phyloP scores from a whole-genome alignment of 1,284 basidiomycete species.

The Moesziomyces sp. region DNA sequence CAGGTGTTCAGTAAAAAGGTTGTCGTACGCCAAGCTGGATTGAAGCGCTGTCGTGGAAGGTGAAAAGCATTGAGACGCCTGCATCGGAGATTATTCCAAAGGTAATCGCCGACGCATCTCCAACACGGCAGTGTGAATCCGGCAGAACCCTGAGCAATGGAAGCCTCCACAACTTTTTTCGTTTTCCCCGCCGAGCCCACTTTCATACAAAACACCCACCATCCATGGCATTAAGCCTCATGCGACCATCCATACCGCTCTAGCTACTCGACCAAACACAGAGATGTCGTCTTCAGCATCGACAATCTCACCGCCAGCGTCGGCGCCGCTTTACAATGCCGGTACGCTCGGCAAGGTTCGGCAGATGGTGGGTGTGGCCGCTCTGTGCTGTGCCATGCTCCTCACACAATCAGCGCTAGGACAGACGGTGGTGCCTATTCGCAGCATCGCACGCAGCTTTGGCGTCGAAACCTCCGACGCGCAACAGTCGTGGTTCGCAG shows the following conservation, averaged over 20 bases:
- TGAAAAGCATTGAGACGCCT: too few relatives aligned
- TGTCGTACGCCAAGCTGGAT: too few relatives aligned
- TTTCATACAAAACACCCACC: too few relatives aligned
- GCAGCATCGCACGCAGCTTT: constrained; percentile 33
- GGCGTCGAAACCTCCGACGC: constrained; percentile 19
- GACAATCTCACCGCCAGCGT: neutral
- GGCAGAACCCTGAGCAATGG: neutral
- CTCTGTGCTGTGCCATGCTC: constrained; percentile 40
- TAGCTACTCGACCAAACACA: too few relatives aligned
- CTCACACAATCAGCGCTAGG: constrained; percentile 48
- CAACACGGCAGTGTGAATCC: too few relatives aligned
- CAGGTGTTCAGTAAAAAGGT: too few relatives aligned
- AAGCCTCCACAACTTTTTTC: neutral
- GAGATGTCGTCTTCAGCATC: constrained; percentile 3
- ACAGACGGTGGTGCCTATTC: constrained; percentile 33
- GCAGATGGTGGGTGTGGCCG: constrained; percentile 28
- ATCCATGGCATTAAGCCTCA: too few relatives aligned
- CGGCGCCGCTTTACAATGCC: constrained; percentile 27
- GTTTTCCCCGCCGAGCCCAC: neutral
- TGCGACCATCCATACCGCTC: too few relatives aligned
- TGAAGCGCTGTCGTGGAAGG: too few relatives aligned
- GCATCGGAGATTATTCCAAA: constrained; percentile 21
- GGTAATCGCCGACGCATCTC: neutral
- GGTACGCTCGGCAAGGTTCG: constrained; percentile 22
- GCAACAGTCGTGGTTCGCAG: constrained; percentile 52